Evolutionary conservation across 2,329 filamentous ascomycete genomes (phyloP).

Genomic region (Ascochyta pisi): DNA sequence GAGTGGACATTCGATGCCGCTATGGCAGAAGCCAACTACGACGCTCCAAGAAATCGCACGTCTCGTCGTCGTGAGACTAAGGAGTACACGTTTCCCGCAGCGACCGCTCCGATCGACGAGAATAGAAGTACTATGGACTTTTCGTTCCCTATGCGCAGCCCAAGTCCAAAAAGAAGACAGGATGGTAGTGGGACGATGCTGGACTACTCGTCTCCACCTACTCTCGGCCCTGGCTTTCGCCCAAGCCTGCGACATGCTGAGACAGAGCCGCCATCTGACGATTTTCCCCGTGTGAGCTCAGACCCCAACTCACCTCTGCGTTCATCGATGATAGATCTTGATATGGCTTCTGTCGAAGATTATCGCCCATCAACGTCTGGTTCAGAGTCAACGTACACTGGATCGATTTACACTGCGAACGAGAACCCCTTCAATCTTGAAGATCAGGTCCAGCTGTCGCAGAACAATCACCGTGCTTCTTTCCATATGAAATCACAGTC

Average conservation of each 20-base stretch:
- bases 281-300: conserved; percentile 46
- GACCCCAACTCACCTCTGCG: conserved; percentile 45
- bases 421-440: conserved; percentile 60
- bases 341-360: conserved; percentile 50
- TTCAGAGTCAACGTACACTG: conserved; percentile 46
- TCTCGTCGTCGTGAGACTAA: conserved; percentile 44
- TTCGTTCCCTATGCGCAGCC: conserved; percentile 43
- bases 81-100: conserved; percentile 38
- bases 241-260: conserved; percentile 51
- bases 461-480: conserved; percentile 48
- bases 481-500: conserved; percentile 52
- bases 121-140: conserved; percentile 47
- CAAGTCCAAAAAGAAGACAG: conserved; percentile 29
- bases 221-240: conserved; percentile 46
- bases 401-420: conserved; percentile 46
- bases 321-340: conserved; percentile 55
- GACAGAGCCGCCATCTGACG: conserved; percentile 51
- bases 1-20: conserved; percentile 59
- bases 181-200: conserved; percentile 12
- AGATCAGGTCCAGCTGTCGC: conserved; percentile 50
- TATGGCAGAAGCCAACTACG: conserved; percentile 49
- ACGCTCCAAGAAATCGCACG: conserved; percentile 39
- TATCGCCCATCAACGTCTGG: conserved; percentile 54
- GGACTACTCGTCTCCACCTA: conserved; percentile 36
- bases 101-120: conserved; percentile 24